These are phyloP conservation scores for Naganishia randhawae DNA, from an alignment of 768 basidiomycete genomes.

Conservation along the genomic window DNA sequence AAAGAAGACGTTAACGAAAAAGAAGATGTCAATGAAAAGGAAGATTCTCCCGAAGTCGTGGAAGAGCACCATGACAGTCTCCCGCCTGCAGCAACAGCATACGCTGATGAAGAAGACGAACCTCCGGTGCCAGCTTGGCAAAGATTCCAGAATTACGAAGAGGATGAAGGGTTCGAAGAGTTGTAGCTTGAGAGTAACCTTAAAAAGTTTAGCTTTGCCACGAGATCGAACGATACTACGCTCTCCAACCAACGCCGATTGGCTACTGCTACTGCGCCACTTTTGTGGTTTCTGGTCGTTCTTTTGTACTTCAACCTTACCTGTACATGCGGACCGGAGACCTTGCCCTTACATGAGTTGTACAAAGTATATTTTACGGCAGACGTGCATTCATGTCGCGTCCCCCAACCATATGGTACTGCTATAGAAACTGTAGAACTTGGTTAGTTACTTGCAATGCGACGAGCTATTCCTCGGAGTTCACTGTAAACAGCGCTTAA, in stretches of 20 bases:
- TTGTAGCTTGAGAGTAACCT: background rate
- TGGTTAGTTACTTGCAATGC: too few relatives aligned
- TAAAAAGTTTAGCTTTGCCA: background rate
- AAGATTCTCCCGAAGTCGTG: conserved; percentile 8
- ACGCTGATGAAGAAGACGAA: conserved; percentile 16
- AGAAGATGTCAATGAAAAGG: conserved; percentile 14
- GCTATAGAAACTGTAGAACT: too few relatives aligned
- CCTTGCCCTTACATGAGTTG: too few relatives aligned
- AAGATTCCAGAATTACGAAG: conserved; percentile 18
- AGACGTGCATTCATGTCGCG: too few relatives aligned
- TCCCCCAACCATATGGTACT: too few relatives aligned
- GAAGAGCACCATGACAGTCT: conserved; percentile 20
- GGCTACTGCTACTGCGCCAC: too few relatives aligned
- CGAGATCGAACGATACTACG: background rate
- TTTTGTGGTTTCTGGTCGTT: too few relatives aligned
- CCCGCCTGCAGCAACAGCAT: background rate
- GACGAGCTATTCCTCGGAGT: too few relatives aligned
- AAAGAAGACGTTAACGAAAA: conserved; percentile 11
- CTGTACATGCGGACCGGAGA: too few relatives aligned
- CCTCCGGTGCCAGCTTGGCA: background rate
- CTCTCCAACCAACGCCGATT: background rate
- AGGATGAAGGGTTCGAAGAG: conserved; percentile 25
- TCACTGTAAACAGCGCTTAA: too few relatives aligned
- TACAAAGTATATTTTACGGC: too few relatives aligned
- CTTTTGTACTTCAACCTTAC: too few relatives aligned